A percentile compares a stretch with the other conserved stretches of the same genome.
phyloP scores from a whole-genome alignment of 2,329 filamentous ascomycete genomes.

The Fusarium xylarioides region DNA sequence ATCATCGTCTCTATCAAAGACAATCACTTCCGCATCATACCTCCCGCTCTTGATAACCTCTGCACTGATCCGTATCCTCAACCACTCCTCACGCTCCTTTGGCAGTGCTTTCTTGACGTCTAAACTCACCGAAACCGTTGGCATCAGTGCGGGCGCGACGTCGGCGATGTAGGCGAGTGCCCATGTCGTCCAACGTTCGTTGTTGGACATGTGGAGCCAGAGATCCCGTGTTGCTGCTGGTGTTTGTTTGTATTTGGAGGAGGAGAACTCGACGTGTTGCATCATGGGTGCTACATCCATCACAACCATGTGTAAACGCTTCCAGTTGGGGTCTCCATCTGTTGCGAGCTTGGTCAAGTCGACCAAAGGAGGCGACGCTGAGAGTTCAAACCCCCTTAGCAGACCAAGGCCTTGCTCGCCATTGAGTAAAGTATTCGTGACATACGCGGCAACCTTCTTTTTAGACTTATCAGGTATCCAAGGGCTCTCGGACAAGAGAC shows the following conservation, averaged over 20 bases:
- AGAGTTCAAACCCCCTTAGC: constrained; percentile 39
- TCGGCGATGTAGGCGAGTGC: constrained; percentile 73
- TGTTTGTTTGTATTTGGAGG: constrained; percentile 23
- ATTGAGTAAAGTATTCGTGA: constrained; percentile 48
- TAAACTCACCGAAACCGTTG: constrained; percentile 77
- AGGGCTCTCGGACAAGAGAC: constrained; percentile 45
- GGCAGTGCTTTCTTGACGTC: constrained; percentile 80
- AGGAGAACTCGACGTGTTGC: constrained; percentile 46
- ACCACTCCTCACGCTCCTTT: constrained; percentile 73
- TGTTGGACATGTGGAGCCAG: constrained; percentile 71
- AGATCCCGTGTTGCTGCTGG: constrained; percentile 36
- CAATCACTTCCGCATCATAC: constrained; percentile 76
- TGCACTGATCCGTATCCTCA: constrained; percentile 71
- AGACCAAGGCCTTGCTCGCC: constrained; percentile 45
- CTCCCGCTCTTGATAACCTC: constrained; percentile 76
- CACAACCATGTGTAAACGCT: constrained; percentile 11
- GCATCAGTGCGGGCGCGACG: constrained; percentile 75
- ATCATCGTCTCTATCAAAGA: constrained; percentile 61
- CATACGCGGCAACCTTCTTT: constrained; percentile 48
- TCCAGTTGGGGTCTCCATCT: constrained; percentile 30
- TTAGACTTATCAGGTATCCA: constrained; percentile 49
- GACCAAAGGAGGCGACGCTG: constrained; percentile 21
- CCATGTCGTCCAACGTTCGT: constrained; percentile 70
- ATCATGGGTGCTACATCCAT: constrained; percentile 41
- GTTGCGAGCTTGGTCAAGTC: constrained; percentile 22